Base-by-base conservation (phyloP, 2,329 filamentous ascomycete species). In the Emmonsiellopsis sp. region DNA sequence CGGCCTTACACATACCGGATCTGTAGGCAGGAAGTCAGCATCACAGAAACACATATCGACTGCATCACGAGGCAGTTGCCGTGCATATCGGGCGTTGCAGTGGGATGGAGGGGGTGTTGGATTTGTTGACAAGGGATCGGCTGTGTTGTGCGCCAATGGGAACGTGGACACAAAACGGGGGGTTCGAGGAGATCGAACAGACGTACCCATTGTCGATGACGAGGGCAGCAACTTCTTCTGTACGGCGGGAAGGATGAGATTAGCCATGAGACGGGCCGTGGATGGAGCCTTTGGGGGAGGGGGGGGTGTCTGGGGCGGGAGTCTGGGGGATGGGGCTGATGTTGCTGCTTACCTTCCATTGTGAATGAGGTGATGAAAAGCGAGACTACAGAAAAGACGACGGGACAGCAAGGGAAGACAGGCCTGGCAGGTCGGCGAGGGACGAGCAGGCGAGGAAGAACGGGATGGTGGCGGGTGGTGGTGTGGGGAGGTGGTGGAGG, bases 201-300 rank as follows among this genome's bases (percentile, higher is more conserved):
- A 81, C 91, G 88, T 92, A 98, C 93, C 93, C 93, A 97, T 98
- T 98, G 91, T 98, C 93, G 81, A 98, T 97, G 79, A 98, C 93
- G 88, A 98, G 91, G 78, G 93, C 93, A 78, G 93, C 93, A 79
- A 98, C 93, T 89, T 98, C 93, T 85, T 98, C 93, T 97, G 74
- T 77, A 78, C 61, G 59, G 58, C 60, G 65, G 59, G 71, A 63
- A 52, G 63, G 57, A 62, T 36, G 70, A 80, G 63, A 81, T 74
- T 65, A 74, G 72, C 66, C 48, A 51, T 48, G 54, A 53, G 53
- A 56, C 53, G 55, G 57, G 54, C 9, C 8, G 39, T 47, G 36
- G 36, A 47, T n/a, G 17, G 36, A 9, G n/a, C 3, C 17, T n/a
- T 14, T 14, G 46, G 53, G 53, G 58, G 53, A 56, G 55, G 53